These are phyloP conservation scores for Chlorella sorokiniana DNA, from an alignment of 139 green algal species.

Conservation along the genomic window DNA sequence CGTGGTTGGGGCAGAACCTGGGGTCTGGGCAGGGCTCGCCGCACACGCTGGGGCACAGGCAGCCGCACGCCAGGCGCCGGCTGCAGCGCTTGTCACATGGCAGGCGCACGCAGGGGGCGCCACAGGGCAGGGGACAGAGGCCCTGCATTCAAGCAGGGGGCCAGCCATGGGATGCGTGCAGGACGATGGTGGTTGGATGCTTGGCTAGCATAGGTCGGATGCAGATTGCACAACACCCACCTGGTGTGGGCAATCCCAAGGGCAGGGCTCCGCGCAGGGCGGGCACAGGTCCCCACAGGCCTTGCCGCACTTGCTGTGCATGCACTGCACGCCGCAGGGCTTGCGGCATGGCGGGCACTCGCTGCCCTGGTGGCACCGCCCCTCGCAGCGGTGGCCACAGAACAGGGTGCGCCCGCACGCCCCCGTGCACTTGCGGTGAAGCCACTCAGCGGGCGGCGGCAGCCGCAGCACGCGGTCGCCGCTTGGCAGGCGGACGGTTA, in stretches of 20 bases:
- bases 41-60: slow-evolving; percentile 62
- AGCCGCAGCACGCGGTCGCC: not conserved
- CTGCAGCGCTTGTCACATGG: slow-evolving; percentile 70
- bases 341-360: slow-evolving; percentile 5
- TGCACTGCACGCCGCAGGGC: not conserved
- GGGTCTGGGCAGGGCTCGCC: slow-evolving; percentile 51
- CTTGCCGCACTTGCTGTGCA: slow-evolving; percentile 36
- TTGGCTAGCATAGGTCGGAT: too few relatives aligned
- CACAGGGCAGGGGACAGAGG: slow-evolving; percentile 64
- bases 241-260: not conserved
- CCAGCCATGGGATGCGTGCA: too few relatives aligned
- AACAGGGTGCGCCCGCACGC: not conserved
- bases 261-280: slow-evolving; percentile 62
- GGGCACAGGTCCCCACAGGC: slow-evolving; percentile 52
- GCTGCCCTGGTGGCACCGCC: not conserved
- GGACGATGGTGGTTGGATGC: too few relatives aligned
- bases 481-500: not conserved
- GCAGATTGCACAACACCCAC: not conserved
- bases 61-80: slow-evolving; percentile 54
- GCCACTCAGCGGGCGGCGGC: not conserved
- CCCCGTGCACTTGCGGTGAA: not conserved
- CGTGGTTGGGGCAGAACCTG: slow-evolving; percentile 35
- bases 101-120: slow-evolving; percentile 66
- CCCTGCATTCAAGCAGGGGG: slow-evolving; percentile 44
- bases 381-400: not conserved